phyloP scores from a whole-genome alignment of 2,329 filamentous ascomycete species.

The Ilyonectria robusta region DNA sequence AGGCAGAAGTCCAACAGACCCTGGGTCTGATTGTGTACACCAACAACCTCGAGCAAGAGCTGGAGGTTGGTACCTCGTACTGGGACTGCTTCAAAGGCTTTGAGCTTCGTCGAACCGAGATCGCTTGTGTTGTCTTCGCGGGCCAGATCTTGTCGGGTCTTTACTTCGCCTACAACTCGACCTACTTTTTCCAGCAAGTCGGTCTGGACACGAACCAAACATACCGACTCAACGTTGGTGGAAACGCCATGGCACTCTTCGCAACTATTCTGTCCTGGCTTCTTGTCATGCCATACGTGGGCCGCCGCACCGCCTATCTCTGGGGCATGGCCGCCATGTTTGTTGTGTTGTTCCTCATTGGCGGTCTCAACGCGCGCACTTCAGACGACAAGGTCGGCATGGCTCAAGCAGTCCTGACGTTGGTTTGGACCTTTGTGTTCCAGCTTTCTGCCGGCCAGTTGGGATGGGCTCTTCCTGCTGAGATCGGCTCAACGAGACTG shows the following conservation, averaged over 20 bases:
- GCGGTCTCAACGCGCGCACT: conserved; percentile 56
- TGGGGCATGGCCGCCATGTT: conserved; percentile 60
- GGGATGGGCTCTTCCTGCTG: conserved; percentile 52
- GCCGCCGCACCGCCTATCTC: conserved; percentile 61
- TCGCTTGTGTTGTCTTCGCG: conserved; percentile 53
- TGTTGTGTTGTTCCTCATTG: conserved; percentile 57
- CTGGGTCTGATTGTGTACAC: conserved; percentile 60
- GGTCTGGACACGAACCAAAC: conserved; percentile 50
- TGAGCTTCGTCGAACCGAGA: conserved; percentile 57
- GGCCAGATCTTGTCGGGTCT: conserved; percentile 55
- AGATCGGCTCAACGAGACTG: conserved; percentile 50
- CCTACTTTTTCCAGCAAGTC: conserved; percentile 58
- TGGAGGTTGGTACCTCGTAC: conserved; percentile 57
- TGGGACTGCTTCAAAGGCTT: conserved; percentile 60
- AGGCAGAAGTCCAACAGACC: conserved; percentile 52
- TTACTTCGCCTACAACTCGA: conserved; percentile 57
- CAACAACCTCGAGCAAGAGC: conserved; percentile 55
- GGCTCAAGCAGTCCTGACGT: conserved; percentile 52
- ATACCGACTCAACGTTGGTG: conserved; percentile 57
- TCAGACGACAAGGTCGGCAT: conserved; percentile 48
- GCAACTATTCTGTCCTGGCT: conserved; percentile 63
- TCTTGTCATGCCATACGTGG: conserved; percentile 57
- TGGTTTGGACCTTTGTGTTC: conserved; percentile 53
- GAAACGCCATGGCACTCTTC: conserved; percentile 56
- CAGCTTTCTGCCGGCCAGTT: conserved; percentile 57